Percentiles rank a stretch among this genome's conserved stretches.
phyloP scores from a whole-genome alignment of 2,329 filamentous ascomycete species.

The Ophioceras dolichostomum region DNA sequence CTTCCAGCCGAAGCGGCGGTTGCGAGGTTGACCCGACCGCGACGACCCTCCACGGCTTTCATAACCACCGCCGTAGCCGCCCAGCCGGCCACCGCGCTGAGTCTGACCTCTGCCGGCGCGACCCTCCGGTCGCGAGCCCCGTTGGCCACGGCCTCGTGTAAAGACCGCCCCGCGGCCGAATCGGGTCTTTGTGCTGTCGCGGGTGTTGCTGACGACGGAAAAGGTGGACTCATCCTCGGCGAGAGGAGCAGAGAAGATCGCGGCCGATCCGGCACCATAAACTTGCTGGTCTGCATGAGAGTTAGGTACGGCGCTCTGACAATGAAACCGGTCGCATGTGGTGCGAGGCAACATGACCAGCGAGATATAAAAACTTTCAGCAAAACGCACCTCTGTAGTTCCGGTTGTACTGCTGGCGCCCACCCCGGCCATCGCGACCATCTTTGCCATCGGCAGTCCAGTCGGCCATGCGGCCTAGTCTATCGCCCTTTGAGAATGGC shows the following conservation, averaged over 20 bases:
- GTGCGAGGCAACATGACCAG: too few relatives aligned
- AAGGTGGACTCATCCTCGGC: slow-evolving; percentile 96
- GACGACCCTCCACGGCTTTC: slow-evolving; percentile 63
- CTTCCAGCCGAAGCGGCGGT: slow-evolving; percentile 93
- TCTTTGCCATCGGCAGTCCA: slow-evolving; percentile 92
- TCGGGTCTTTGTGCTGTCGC: slow-evolving; percentile 73
- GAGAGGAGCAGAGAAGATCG: slow-evolving; percentile 78
- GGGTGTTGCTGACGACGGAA: slow-evolving; percentile 92
- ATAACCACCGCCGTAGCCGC: slow-evolving; percentile 49
- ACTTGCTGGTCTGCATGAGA: slow-evolving; percentile 71
- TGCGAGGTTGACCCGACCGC: too few relatives aligned
- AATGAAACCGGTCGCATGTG: too few relatives aligned
- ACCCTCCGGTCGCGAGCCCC: slow-evolving; percentile 54
- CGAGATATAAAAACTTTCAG: too few relatives aligned
- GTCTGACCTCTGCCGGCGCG: slow-evolving; percentile 48
- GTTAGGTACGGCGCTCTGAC: background rate
- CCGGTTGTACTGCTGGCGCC: slow-evolving; percentile 79
- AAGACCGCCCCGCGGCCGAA: slow-evolving; percentile 87
- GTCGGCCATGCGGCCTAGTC: slow-evolving; percentile 97
- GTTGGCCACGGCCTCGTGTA: slow-evolving; percentile 75
- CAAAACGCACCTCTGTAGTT: slow-evolving; percentile 78
- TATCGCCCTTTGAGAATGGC: slow-evolving; percentile 97
- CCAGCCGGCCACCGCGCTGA: slow-evolving; percentile 61
- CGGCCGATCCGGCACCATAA: slow-evolving; percentile 80
- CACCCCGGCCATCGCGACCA: slow-evolving; percentile 55